These are phyloP conservation scores for Diospyros lotus DNA, from an alignment of 148 eudicot species.

Conservation along the genomic window DNA sequence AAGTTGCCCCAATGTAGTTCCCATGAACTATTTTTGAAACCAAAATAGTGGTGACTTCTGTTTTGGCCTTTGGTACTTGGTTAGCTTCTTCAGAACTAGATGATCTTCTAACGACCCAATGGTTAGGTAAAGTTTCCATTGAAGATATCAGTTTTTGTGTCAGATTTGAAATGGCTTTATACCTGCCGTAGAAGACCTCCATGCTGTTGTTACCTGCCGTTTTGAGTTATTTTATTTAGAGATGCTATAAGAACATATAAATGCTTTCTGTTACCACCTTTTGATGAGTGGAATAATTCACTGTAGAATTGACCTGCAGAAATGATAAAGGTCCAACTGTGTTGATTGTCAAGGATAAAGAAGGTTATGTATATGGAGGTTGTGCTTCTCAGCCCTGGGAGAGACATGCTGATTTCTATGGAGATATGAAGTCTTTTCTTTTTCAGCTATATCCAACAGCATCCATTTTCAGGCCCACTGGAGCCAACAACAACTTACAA, in stretches of 20 bases:
- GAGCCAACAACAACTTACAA: constrained; percentile 81
- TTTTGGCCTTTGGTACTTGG: not conserved
- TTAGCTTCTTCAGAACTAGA: not conserved
- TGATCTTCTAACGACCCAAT: not conserved
- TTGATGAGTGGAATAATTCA: constrained; percentile 12
- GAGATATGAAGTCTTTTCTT: constrained; percentile 83
- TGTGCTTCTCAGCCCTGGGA: constrained; percentile 96
- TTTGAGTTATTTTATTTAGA: not conserved
- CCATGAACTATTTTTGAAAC: not conserved
- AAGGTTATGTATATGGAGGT: constrained; percentile 85
- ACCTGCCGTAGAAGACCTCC: not conserved
- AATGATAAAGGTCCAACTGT: constrained; percentile 68
- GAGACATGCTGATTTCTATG: constrained; percentile 83
- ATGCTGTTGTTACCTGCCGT: not conserved
- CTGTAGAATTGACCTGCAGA: constrained; percentile 45
- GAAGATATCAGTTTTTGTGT: not conserved
- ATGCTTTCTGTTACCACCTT: constrained; percentile 9
- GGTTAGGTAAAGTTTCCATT: not conserved
- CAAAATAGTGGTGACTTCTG: not conserved
- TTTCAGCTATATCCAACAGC: constrained; percentile 83
- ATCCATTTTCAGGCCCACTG: constrained; percentile 73
- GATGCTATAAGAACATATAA: not conserved
- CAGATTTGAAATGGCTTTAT: not conserved
- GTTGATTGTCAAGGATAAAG: constrained; percentile 76
- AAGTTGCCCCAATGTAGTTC: not conserved